Percentiles rank a stretch among this genome's conserved stretches.
These are phyloP conservation scores for Paxillus involutus DNA, from an alignment of 768 basidiomycete genomes.

Conservation along the genomic window DNA sequence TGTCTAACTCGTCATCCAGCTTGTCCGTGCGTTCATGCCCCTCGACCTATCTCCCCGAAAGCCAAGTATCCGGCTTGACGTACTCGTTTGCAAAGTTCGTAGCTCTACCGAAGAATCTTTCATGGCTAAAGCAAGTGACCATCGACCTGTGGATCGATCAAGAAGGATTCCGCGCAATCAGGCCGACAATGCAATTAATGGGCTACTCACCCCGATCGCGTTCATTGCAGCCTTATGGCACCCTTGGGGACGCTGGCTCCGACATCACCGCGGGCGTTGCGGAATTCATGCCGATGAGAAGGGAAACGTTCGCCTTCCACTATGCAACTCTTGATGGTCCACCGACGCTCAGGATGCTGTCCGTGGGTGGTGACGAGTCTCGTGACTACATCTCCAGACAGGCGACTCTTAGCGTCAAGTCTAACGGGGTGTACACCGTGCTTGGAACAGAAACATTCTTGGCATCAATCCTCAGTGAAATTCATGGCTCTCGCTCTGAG, in stretches of 20 bases:
- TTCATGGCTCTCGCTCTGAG: constrained; percentile 17
- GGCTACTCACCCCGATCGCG: constrained; percentile 43
- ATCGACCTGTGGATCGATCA: constrained; percentile 79
- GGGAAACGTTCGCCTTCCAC: constrained; percentile 68
- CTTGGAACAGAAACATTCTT: constrained; percentile 56
- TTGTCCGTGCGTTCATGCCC: constrained; percentile 7
- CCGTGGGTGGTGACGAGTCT: constrained; percentile 62
- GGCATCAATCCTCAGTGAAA: constrained; percentile 16
- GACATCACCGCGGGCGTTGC: constrained; percentile 47
- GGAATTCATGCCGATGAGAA: constrained; percentile 62
- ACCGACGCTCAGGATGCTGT: constrained; percentile 71
- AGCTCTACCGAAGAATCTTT: constrained; percentile 38
- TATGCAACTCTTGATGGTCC: constrained; percentile 63
- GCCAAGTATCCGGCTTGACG: constrained; percentile 1
- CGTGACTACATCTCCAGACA: constrained; percentile 78
- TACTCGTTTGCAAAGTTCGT: constrained; percentile 12
- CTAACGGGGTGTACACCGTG: constrained; percentile 75
- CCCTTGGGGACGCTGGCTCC: constrained; percentile 25
- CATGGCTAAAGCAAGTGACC: constrained; percentile 53
- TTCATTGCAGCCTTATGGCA: constrained; percentile 26
- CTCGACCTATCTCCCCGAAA: neutral
- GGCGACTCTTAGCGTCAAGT: constrained; percentile 65
- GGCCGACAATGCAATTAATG: constrained; percentile 58
- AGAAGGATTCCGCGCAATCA: constrained; percentile 72
- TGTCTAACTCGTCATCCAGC: constrained; percentile 6